Evolutionary conservation across 306 rosid species (phyloP).

Genomic region (Hylodesmum podocarpum): DNA sequence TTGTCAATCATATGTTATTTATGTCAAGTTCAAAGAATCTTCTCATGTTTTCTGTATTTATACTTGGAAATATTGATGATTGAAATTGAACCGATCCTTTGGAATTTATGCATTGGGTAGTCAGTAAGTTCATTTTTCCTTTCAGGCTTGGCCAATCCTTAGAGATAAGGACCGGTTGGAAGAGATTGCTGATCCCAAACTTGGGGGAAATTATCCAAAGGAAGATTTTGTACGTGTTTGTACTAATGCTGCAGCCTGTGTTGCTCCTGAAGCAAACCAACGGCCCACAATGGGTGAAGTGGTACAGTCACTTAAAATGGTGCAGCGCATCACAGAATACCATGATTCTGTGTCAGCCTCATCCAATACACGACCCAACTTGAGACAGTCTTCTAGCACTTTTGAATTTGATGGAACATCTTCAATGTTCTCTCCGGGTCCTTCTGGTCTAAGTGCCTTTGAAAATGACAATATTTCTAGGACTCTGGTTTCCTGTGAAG

Average conservation of each 20-base stretch:
- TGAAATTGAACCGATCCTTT: neutral
- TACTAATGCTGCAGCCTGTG: slow-evolving; percentile 96
- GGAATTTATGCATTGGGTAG: neutral
- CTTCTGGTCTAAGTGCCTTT: slow-evolving; percentile 75
- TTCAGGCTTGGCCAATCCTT: slow-evolving; percentile 91
- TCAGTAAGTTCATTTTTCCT: slow-evolving; percentile 27
- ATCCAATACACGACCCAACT: slow-evolving; percentile 63
- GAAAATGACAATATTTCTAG: slow-evolving; percentile 75
- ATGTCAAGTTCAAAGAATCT: slow-evolving; percentile 1
- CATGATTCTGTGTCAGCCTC: slow-evolving; percentile 56
- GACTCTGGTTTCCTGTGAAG: slow-evolving; percentile 84
- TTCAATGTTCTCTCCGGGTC: slow-evolving; percentile 89
- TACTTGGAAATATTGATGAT: neutral
- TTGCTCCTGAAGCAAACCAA: slow-evolving; percentile 90
- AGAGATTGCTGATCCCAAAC: slow-evolving; percentile 77
- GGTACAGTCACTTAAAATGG: slow-evolving; percentile 97
- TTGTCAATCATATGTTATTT: slow-evolving; percentile 15
- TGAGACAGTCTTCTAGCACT: slow-evolving; percentile 74
- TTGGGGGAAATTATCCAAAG: slow-evolving; percentile 79
- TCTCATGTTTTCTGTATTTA: neutral
- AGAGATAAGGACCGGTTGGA: slow-evolving; percentile 86
- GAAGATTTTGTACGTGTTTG: slow-evolving; percentile 86
- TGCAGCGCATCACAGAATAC: slow-evolving; percentile 74
- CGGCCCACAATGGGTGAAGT: slow-evolving; percentile 99
- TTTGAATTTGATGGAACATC: slow-evolving; percentile 89